These are phyloP conservation scores for Fusarium chlamydosporum DNA, from an alignment of 2,329 filamentous ascomycete species.

Conservation along the genomic window DNA sequence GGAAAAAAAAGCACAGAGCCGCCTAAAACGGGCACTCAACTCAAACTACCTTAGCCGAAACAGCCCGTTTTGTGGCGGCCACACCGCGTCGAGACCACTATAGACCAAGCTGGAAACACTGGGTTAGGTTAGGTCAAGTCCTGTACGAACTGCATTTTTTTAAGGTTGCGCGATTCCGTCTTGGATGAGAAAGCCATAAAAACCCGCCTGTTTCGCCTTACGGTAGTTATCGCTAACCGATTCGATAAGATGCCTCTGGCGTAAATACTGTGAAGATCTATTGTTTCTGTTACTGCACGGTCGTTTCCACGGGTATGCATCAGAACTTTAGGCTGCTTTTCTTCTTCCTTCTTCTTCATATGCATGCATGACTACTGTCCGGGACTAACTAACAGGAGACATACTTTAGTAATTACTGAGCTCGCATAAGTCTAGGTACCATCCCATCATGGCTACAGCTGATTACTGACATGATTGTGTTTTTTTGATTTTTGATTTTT, in stretches of 20 bases:
- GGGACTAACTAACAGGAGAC: neutral
- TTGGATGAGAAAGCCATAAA: constrained; percentile 11
- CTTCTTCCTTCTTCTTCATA: neutral
- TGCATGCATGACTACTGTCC: constrained; percentile 5
- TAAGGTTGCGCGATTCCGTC: constrained; percentile 18
- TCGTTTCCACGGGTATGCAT: constrained; percentile 5
- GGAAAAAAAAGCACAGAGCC: constrained; percentile 8
- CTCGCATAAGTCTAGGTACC: neutral
- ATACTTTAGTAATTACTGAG: neutral
- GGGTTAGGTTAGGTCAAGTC: constrained; percentile 13
- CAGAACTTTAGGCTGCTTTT: neutral
- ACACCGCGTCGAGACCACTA: constrained; percentile 15
- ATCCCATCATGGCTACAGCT: neutral
- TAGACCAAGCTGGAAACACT: constrained; percentile 14
- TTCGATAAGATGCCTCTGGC: constrained; percentile 6
- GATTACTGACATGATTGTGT: neutral
- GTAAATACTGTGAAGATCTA: constrained; percentile 17
- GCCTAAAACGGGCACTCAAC: constrained; percentile 12
- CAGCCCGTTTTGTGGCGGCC: constrained; percentile 14
- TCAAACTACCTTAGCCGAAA: constrained; percentile 18
- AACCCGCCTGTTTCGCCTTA: constrained; percentile 27
- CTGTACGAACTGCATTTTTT: constrained; percentile 1
- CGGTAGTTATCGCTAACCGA: constrained; percentile 17
- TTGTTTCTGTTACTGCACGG: constrained; percentile 33
- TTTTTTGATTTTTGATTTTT: no score